These are phyloP conservation scores for Dactylonectria estremocensis DNA, from an alignment of 2,329 filamentous ascomycete species.

Conservation along the genomic window DNA sequence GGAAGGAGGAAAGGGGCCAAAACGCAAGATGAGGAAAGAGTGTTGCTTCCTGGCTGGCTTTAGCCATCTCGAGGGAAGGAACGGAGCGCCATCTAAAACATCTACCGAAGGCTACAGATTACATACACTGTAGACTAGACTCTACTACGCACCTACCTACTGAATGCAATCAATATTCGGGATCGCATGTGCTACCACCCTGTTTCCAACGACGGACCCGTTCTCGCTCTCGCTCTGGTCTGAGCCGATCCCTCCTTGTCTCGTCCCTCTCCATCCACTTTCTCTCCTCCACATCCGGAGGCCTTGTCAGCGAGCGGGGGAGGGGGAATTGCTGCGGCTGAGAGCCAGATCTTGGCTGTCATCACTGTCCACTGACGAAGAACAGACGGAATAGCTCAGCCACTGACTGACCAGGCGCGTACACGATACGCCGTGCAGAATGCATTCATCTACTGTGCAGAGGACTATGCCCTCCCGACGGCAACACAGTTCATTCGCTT, in stretches of 20 bases:
- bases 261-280: background rate
- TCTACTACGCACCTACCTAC: background rate
- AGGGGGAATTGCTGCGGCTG: constrained; percentile 1
- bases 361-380: constrained; percentile 13
- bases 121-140: no score
- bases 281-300: constrained; percentile 21
- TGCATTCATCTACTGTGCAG: no score
- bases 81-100: background rate
- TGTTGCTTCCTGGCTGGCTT: no score
- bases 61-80: background rate
- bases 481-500: background rate
- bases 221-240: background rate
- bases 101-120: no score
- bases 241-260: background rate
- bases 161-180: background rate
- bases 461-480: no score
- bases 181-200: background rate
- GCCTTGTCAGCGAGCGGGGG: constrained; percentile 2
- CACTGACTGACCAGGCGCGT: constrained; percentile 3
- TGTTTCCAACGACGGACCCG: background rate
- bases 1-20: background rate
- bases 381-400: constrained; percentile 18
- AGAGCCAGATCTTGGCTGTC: constrained; percentile 21
- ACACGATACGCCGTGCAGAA: background rate
- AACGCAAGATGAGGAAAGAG: background rate